Percentiles rank a stretch among this genome's conserved stretches.
These are phyloP conservation scores for Fusarium transvaalense DNA, from an alignment of 2,329 filamentous ascomycete species.

Conservation along the genomic window DNA sequence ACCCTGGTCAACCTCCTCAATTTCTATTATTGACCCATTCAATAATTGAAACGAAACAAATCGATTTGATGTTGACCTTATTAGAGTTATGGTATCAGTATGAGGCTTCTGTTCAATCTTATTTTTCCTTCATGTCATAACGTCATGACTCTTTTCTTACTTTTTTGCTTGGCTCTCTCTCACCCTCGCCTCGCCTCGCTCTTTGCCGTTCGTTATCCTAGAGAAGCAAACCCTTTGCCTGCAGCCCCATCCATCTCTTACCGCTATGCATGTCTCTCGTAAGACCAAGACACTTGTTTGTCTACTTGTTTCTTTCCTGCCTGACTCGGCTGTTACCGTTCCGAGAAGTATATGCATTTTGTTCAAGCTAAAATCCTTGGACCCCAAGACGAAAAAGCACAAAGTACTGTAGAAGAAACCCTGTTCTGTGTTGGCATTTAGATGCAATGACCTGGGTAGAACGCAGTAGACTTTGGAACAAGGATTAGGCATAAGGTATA, in stretches of 20 bases:
- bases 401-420: neutral
- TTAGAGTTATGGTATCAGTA: slow-evolving; percentile 20
- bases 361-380: neutral
- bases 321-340: slow-evolving; percentile 32
- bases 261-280: slow-evolving; percentile 12
- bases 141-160: slow-evolving; percentile 38
- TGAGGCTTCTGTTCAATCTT: slow-evolving; percentile 26
- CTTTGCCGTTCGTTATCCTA: slow-evolving; percentile 2
- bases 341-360: slow-evolving; percentile 14
- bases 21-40: slow-evolving; percentile 15
- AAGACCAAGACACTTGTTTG: slow-evolving; percentile 2
- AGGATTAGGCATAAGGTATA: neutral
- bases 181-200: slow-evolving; percentile 3
- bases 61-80: slow-evolving; percentile 6
- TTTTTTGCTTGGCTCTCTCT: neutral
- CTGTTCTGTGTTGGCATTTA: slow-evolving; percentile 1
- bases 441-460: neutral
- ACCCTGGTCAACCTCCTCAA: slow-evolving; percentile 26
- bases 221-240: slow-evolving; percentile 5
- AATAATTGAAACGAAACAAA: slow-evolving; percentile 20
- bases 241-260: slow-evolving; percentile 6
- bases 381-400: neutral
- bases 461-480: neutral
- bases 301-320: neutral
- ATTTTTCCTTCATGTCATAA: slow-evolving; percentile 24